phyloP scores from a whole-genome alignment of 345 rosid species.

The Cardamine resedifolia region DNA sequence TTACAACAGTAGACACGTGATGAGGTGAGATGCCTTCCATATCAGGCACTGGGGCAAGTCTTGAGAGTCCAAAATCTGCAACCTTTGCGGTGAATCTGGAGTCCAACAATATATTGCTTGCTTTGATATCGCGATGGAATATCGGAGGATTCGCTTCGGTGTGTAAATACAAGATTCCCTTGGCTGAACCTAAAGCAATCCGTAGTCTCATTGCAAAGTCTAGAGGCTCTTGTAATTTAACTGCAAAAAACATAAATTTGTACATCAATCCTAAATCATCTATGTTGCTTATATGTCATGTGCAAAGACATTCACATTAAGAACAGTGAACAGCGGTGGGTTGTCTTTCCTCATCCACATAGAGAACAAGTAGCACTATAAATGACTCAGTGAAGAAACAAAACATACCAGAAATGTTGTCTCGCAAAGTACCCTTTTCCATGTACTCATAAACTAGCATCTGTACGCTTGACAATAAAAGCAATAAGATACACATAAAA shows the following conservation, averaged over 20 bases:
- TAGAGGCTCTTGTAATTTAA: constrained; percentile 49
- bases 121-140: constrained; percentile 92
- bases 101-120: constrained; percentile 85
- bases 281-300: background rate
- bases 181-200: constrained; percentile 77
- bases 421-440: constrained; percentile 86
- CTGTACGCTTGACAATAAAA: constrained; percentile 44
- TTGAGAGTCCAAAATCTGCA: constrained; percentile 93
- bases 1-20: constrained; percentile 87
- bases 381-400: constrained; percentile 13
- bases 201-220: constrained; percentile 69
- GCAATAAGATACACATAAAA: constrained; percentile 15
- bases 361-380: background rate
- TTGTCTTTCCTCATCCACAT: background rate
- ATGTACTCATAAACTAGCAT: constrained; percentile 93
- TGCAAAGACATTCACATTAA: background rate
- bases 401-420: constrained; percentile 73
- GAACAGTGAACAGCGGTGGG: background rate
- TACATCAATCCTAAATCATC: background rate
- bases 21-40: constrained; percentile 62
- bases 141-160: constrained; percentile 96
- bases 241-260: constrained; percentile 43
- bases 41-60: constrained; percentile 85
- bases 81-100: constrained; percentile 76
- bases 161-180: constrained; percentile 81